Evolutionary conservation across 2,329 filamentous ascomycete species (phyloP).

Genomic region (Juglanconis oblonga): DNA sequence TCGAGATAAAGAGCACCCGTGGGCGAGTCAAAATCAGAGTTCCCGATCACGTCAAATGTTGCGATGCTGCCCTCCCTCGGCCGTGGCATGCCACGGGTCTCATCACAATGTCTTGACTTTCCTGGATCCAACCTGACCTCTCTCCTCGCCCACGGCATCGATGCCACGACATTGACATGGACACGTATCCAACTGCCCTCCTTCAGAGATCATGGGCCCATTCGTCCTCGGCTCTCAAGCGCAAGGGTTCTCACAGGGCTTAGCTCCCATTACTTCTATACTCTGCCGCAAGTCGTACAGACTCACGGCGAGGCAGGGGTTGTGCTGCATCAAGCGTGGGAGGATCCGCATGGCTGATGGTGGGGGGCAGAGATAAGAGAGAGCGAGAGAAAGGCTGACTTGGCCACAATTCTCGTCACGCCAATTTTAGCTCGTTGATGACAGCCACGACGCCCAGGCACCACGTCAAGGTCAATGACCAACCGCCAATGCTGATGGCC

Average conservation of each 20-base stretch:
- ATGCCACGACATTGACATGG: not conserved
- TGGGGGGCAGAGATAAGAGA: conserved; percentile 14
- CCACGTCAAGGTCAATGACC: not conserved
- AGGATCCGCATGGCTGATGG: conserved; percentile 4
- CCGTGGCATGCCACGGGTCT: no score
- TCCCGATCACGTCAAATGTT: not conserved
- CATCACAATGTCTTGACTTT: no score
- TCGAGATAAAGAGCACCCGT: not conserved
- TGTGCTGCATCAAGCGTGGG: not conserved
- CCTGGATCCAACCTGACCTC: no score
- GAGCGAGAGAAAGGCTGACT: no score
- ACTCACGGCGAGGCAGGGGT: not conserved
- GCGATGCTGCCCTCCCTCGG: not conserved
- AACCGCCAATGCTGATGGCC: not conserved
- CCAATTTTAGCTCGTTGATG: not conserved
- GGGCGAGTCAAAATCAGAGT: not conserved
- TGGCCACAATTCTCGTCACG: not conserved
- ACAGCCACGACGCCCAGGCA: not conserved
- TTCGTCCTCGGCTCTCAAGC: not conserved
- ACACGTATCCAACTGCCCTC: not conserved
- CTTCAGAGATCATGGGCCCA: not conserved
- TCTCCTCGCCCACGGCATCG: not conserved
- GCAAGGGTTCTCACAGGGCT: conserved; percentile 1
- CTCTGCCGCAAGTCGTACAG: not conserved
- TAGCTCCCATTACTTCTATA: not conserved